phyloP scores from a whole-genome alignment of 352 stramenopile genomes.

The Pythium folliculosum region DNA sequence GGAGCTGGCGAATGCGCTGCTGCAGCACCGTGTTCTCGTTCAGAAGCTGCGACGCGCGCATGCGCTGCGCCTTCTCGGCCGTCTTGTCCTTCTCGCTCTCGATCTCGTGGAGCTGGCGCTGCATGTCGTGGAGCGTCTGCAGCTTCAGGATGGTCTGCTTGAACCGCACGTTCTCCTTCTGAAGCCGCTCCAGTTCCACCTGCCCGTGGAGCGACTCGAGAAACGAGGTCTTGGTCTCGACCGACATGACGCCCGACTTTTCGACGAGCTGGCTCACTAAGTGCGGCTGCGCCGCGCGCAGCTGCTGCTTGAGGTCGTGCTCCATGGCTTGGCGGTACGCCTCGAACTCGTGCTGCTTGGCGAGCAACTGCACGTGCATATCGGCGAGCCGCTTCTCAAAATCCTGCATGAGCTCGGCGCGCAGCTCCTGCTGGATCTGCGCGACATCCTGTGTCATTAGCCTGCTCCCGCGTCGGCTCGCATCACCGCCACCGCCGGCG shows the following conservation, averaged over 20 bases:
- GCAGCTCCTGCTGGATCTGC: constrained; percentile 33
- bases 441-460: background rate
- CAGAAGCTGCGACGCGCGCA: constrained; percentile 35
- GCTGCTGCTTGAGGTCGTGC: constrained; percentile 56
- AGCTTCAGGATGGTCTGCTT: constrained; percentile 73
- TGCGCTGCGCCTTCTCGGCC: constrained; percentile 41
- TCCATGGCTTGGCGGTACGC: constrained; percentile 62
- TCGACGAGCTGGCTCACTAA: constrained; percentile 64
- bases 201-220: constrained; percentile 50
- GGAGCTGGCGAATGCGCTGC: constrained; percentile 49
- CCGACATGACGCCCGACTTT: constrained; percentile 47
- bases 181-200: constrained; percentile 39
- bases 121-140: constrained; percentile 62
- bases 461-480: background rate
- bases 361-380: constrained; percentile 52
- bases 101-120: constrained; percentile 46
- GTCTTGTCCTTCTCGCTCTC: constrained; percentile 44
- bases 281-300: constrained; percentile 54
- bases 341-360: constrained; percentile 66
- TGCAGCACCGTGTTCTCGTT: constrained; percentile 53
- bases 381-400: constrained; percentile 62
- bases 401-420: constrained; percentile 46
- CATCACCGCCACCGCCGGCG: background rate
- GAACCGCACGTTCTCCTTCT: constrained; percentile 65
- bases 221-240: constrained; percentile 55